These are phyloP conservation scores for Pseudogymnoascus sp. DNA, from an alignment of 2,329 filamentous ascomycete genomes.

Conservation along the genomic window DNA sequence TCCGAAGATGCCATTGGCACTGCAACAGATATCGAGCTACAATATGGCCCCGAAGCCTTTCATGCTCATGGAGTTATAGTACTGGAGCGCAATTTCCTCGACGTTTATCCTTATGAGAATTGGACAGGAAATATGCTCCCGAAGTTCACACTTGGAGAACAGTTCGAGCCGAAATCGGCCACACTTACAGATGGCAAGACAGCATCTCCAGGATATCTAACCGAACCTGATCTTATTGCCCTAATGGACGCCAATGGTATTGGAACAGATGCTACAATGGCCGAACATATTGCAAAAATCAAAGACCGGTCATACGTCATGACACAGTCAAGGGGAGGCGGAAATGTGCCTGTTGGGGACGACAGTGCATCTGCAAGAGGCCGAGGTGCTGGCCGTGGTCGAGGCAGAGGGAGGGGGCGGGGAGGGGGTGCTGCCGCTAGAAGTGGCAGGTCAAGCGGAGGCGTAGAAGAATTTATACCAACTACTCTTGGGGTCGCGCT, in stretches of 20 bases:
- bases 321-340: constrained; percentile 44
- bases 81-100: constrained; percentile 82
- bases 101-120: constrained; percentile 93
- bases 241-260: constrained; percentile 99
- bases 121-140: constrained; percentile 89
- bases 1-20: constrained; percentile 87
- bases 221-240: constrained; percentile 88
- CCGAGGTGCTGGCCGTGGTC: constrained; percentile 29
- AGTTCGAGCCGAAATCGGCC: constrained; percentile 80
- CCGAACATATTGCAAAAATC: constrained; percentile 94
- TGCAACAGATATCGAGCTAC: constrained; percentile 75
- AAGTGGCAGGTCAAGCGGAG: constrained; percentile 38
- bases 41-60: constrained; percentile 74
- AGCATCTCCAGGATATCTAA: constrained; percentile 73
- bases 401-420: constrained; percentile 23
- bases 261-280: constrained; percentile 97
- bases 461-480: constrained; percentile 80
- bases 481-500: constrained; percentile 85
- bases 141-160: constrained; percentile 68
- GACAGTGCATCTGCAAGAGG: constrained; percentile 29
- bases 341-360: constrained; percentile 30
- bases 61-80: constrained; percentile 77
- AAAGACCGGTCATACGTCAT: constrained; percentile 82
- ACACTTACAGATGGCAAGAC: constrained; percentile 90
- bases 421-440: constrained; percentile 34